Percentiles rank a stretch among this genome's conserved stretches.
These are phyloP conservation scores for Leccinum sublutescens DNA, from an alignment of 768 basidiomycete genomes.

Conservation along the genomic window DNA sequence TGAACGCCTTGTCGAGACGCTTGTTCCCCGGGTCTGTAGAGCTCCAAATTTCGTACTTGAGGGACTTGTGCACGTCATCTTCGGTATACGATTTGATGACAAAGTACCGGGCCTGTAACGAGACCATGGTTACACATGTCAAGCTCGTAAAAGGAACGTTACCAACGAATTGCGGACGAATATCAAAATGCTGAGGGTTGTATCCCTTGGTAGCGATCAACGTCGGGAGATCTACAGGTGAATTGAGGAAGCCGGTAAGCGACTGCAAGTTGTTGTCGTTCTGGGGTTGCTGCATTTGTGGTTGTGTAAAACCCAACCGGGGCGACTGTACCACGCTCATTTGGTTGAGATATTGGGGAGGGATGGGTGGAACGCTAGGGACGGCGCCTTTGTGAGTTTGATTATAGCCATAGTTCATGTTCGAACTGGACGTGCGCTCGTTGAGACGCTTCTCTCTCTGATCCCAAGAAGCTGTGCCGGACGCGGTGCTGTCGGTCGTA, in stretches of 20 bases:
- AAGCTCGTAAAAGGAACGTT: background rate
- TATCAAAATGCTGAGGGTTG: conserved; percentile 84
- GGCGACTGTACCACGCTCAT: conserved; percentile 35
- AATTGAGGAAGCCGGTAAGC: conserved; percentile 47
- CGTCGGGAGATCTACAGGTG: conserved; percentile 84
- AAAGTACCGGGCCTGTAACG: conserved; percentile 78
- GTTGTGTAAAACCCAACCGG: conserved; percentile 39
- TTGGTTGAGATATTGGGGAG: conserved; percentile 69
- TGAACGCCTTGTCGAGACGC: conserved; percentile 95
- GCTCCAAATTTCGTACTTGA: conserved; percentile 98
- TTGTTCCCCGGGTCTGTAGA: conserved; percentile 98
- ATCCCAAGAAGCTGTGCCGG: conserved; percentile 54
- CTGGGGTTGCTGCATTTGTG: conserved; percentile 28
- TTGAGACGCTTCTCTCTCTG: conserved; percentile 59
- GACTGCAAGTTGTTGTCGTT: conserved; percentile 36
- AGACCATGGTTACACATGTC: conserved; percentile 3
- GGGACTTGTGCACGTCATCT: conserved; percentile 97
- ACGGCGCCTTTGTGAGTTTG: conserved; percentile 39
- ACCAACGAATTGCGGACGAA: conserved; percentile 72
- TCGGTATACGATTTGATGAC: conserved; percentile 99
- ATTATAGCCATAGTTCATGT: conserved; percentile 60
- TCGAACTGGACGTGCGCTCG: conserved; percentile 65
- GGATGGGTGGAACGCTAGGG: conserved; percentile 72
- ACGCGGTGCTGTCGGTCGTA: conserved; percentile 29
- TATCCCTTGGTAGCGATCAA: conserved; percentile 87